phyloP scores from a whole-genome alignment of 495 filamentous ascomycete genomes.

The Annulohypoxylon maeteangense region DNA sequence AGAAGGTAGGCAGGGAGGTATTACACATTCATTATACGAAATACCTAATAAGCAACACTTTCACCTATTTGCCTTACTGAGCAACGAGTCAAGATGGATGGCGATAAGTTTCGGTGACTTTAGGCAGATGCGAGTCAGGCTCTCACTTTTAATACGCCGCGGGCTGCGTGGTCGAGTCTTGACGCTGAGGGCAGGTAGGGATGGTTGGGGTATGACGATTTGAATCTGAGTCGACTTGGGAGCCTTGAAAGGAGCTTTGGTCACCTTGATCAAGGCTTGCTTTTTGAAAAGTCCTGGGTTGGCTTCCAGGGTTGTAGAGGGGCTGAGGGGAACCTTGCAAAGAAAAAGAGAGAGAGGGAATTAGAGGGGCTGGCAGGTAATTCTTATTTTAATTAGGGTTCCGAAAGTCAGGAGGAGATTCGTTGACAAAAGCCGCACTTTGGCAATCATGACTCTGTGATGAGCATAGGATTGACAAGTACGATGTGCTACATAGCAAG shows the following conservation, averaged over 20 bases:
- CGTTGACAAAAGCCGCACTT: constrained; percentile 25
- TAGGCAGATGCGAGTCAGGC: constrained; percentile 36
- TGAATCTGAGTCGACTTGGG: background rate
- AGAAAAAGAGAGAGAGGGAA: constrained; percentile 5
- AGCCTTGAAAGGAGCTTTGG: background rate
- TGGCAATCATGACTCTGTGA: constrained; percentile 25
- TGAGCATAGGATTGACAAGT: constrained; percentile 20
- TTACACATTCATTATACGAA: background rate
- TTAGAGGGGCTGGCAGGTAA: constrained; percentile 15
- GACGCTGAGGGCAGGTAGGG: background rate
- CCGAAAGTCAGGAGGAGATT: background rate
- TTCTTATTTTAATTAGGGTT: background rate
- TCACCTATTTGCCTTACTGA: background rate
- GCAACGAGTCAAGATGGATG: constrained; percentile 7
- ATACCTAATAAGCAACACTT: background rate
- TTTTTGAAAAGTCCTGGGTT: background rate
- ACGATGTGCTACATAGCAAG: background rate
- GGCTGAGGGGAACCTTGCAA: background rate
- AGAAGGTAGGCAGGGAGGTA: background rate
- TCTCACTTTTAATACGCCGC: background rate
- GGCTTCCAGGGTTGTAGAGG: background rate
- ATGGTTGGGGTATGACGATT: constrained; percentile 2
- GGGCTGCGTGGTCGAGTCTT: too few species aligned
- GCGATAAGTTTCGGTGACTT: background rate
- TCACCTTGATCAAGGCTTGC: background rate